Base-by-base conservation (phyloP, 139 green algal genomes). In the Coccomyxa sp. region DNA sequence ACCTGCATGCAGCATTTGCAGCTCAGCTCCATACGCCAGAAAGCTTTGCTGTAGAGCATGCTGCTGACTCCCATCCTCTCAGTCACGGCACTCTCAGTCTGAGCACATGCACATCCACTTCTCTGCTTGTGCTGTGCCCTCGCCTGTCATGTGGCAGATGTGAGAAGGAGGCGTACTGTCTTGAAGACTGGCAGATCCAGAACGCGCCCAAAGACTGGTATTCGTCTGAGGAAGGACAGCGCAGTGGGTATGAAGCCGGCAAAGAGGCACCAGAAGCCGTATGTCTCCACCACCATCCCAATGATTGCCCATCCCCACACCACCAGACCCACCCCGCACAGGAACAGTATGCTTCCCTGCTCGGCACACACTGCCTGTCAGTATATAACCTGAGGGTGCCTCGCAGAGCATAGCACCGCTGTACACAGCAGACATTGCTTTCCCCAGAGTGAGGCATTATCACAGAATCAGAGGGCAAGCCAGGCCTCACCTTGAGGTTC, bases 201-300 rank as follows among this genome's bases (percentile, higher is more conserved):
- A 9, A 95, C 70, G 70, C 86, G 90, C 29, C 89, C 86, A 27
- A 97, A 64, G 54, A 95, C 77, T 0, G 93, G 94, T 72, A 97
- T 79, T 38, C 87, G 68, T 72, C 92, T 85, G 38, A 97, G 82
- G 84, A 98, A 98, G 54, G 92, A 88, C 29, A 99, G 81, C 16
- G 94, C 93, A 9, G 92, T 96, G 12, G 96, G 96, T 58, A 98
- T 92, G 82, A 99, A 99, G 74, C 93, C 95, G 79, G 86, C 92
- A 79, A 99, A 99, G 8, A 99, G 86, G 58, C 94, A 79, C 85
- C 94, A 95, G 82, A 99, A 99, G 35, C 95, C 95, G 58, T 97
- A 99, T 0, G 81, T 85, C 84, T 99, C 93, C 54, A 99, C 31
- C 6, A 85, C 24, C 71, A 98, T 89, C 27, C 94, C 95, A 24